A percentile compares a stretch with the other conserved stretches of the same genome.
Conservation (phyloP, 805 yeast genomes). For the Hanseniaspora lachancei region DNA sequence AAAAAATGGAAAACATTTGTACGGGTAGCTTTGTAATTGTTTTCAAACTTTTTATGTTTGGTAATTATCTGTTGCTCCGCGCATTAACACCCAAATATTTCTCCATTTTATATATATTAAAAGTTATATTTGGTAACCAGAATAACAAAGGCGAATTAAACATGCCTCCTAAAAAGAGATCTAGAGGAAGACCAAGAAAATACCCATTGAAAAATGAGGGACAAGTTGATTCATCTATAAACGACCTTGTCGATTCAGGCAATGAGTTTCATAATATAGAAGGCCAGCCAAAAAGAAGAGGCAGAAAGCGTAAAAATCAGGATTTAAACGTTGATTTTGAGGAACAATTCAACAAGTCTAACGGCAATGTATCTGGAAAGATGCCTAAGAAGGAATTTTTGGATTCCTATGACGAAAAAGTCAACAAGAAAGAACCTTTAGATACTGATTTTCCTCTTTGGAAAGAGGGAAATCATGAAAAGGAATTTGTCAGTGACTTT, state of each 20-base stretch:
- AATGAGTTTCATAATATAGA: not conserved
- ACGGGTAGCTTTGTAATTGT: no score
- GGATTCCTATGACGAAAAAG: constrained; percentile 17
- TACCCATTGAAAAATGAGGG: not conserved
- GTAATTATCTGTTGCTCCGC: no score
- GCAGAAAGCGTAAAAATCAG: constrained; percentile 1
- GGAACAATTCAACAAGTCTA: not conserved
- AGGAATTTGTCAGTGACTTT: constrained; percentile 26
- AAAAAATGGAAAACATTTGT: no score
- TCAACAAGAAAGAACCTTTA: constrained; percentile 22
- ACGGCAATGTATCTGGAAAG: constrained; percentile 25
- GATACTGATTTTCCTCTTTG: constrained; percentile 25
- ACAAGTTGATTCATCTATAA: not conserved
- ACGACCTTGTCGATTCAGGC: not conserved
- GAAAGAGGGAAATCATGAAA: constrained; percentile 15
- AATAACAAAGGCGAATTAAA: not conserved
- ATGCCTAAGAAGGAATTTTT: constrained; percentile 19
- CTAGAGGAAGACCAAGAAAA: constrained; percentile 12
- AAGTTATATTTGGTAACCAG: not conserved
- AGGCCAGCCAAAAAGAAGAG: constrained; percentile 1
- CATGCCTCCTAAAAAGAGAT: constrained; percentile 9
- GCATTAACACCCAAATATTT: no score
- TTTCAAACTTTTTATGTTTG: no score
- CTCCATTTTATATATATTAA: no score
- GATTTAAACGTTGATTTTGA: not conserved